Base-by-base conservation (phyloP, 2,329 filamentous ascomycete species). In the Sporothrix sp. region DNA sequence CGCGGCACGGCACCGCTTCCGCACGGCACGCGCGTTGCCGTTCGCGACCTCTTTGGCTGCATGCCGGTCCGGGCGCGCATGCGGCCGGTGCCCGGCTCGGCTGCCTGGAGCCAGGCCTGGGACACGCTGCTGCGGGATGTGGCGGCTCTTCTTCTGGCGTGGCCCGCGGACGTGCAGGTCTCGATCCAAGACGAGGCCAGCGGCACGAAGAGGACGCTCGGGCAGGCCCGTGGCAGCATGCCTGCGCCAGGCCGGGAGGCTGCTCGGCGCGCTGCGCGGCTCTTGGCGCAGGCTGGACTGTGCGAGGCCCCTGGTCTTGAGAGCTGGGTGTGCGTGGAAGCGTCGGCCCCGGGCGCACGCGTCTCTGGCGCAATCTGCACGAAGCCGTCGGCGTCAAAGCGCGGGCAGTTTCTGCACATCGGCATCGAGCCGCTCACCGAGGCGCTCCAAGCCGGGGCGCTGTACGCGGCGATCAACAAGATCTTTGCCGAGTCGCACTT, bases 31-130 rank as follows among this genome's bases (percentile, higher is more conserved):
- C 77, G 79, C 25, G 81, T 91, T 2, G 75, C 75, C 0, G 84
- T 95, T 6, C 79, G 82, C 51, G 83, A 95, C 63, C 70, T 96
- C 1, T 97, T 96, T 66, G 89, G 90, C 0, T 85, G 82, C 52
- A 87, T 96, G 79, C 89, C 91, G 0, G 91, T 96, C 11, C 81
- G 91, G 13, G 83, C 94, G 23, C 95, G 93, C 62, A 85, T 89
- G 58, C 78, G 89, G 55, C 78, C 78, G 0, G 70, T 82, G 43
- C 8, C 36, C 5, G 36, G 9, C 2, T n/a, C 45, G 0, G 8
- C 37, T 4, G 44, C 44, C 7, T 50, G 51, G 51, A 65, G 75
- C 18, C 84, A 75, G 56, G 75, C 85, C 48, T 91, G 86, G 80
- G 75, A 81, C 25, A 65, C 65, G 1, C 66, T 95, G 14, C 75